Percentiles rank a stretch among this genome's conserved stretches.
Evolutionary conservation across 805 yeast species (phyloP).

Genomic region (Suhomyces xylopsoci): DNA sequence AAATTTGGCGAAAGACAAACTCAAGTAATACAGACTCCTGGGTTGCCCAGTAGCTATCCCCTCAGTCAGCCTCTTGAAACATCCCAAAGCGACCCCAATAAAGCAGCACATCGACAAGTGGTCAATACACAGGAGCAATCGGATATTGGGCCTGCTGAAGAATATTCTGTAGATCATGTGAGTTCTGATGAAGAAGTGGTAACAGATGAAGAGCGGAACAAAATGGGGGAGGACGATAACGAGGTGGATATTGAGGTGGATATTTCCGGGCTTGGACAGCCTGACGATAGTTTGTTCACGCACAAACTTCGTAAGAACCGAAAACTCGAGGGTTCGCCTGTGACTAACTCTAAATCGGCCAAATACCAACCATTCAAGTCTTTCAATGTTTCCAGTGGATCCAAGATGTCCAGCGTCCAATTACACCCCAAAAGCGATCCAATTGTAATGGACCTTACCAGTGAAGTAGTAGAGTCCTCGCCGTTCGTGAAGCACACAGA

Average conservation of each 20-base stretch:
- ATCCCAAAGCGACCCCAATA: background rate
- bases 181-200: constrained; percentile 8
- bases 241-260: constrained; percentile 18
- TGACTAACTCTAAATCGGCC: background rate
- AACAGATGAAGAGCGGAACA: constrained; percentile 9
- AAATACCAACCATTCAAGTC: background rate
- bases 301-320: constrained; percentile 15
- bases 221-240: background rate
- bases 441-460: constrained; percentile 10
- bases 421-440: constrained; percentile 6
- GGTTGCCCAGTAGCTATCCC: background rate
- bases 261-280: constrained; percentile 3
- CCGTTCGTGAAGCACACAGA: constrained; percentile 17
- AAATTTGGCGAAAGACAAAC: background rate
- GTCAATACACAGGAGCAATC: constrained; percentile 24
- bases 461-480: constrained; percentile 22
- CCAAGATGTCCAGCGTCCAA: background rate
- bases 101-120: constrained; percentile 31
- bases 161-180: background rate
- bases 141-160: background rate
- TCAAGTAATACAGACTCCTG: background rate
- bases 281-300: constrained; percentile 28
- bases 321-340: background rate
- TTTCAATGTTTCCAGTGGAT: background rate
- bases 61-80: background rate